These are phyloP conservation scores for Corrigiola litoralis DNA, from an alignment of 179 eudicot genomes.

Conservation along the genomic window DNA sequence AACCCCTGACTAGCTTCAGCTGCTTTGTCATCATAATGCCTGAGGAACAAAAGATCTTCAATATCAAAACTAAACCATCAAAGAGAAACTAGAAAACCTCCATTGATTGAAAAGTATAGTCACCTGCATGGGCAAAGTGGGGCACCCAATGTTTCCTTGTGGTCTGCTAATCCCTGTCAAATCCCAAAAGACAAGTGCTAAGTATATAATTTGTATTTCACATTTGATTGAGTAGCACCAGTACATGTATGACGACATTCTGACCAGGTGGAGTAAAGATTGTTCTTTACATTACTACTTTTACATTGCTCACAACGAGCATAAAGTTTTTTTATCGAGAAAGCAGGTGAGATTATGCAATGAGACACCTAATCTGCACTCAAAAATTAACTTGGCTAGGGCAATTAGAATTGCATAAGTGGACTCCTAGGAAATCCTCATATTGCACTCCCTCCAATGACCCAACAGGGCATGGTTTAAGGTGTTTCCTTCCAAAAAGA, in stretches of 20 bases:
- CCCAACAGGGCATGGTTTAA: not conserved
- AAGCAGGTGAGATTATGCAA: not conserved
- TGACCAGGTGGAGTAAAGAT: not conserved
- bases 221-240: not conserved
- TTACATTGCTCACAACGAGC: not conserved
- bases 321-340: not conserved
- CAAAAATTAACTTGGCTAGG: not conserved
- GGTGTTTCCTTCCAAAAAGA: not conserved
- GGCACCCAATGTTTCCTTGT: slow-evolving; percentile 89
- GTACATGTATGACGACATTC: not conserved
- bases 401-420: not conserved
- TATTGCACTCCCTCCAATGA: too few species aligned
- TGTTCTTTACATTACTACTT: not conserved
- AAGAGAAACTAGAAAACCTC: not conserved
- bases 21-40: slow-evolving; percentile 94
- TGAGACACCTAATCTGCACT: not conserved
- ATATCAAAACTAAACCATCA: not conserved
- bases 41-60: slow-evolving; percentile 23
- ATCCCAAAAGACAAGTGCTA: not conserved
- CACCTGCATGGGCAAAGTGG: slow-evolving; percentile 98
- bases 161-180: slow-evolving; percentile 87
- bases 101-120: not conserved
- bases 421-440: not conserved
- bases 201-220: not conserved
- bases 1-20: slow-evolving; percentile 94